phyloP scores from a whole-genome alignment of 371 early-diverging fungal species.

The Apophysomyces sp. region DNA sequence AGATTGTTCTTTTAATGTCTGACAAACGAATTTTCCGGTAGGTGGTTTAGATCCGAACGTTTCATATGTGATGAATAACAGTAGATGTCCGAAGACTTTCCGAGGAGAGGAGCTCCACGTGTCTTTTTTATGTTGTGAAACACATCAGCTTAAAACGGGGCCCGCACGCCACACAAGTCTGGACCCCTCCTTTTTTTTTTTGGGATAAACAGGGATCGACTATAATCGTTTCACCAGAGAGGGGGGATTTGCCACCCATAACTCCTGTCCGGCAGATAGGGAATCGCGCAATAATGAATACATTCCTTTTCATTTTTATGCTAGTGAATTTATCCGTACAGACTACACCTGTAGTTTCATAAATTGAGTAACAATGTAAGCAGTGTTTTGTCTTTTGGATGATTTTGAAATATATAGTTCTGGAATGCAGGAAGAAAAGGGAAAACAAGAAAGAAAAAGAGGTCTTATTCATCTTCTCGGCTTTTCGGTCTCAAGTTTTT shows the following conservation, averaged over 20 bases:
- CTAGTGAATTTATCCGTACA: background rate
- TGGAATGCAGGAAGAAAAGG: background rate
- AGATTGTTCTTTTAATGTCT: no score
- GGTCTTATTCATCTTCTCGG: no score
- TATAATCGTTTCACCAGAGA: background rate
- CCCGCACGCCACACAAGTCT: background rate
- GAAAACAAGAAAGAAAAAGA: background rate
- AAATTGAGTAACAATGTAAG: background rate
- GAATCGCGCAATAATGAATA: no score
- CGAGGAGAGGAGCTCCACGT: no score
- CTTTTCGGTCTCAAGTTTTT: conserved; percentile 3
- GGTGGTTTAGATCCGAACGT: no score
- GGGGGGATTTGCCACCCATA: background rate
- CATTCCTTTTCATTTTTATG: background rate
- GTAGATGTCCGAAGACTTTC: no score
- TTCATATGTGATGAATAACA: no score
- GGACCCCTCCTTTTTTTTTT: background rate
- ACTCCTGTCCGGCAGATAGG: no score
- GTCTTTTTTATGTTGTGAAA: background rate
- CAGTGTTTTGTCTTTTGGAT: background rate
- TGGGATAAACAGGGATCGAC: background rate
- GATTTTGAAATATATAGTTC: background rate
- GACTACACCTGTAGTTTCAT: background rate
- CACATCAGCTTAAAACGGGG: conserved; percentile 2
- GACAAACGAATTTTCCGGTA: no score